Base-by-base conservation (phyloP, 768 basidiomycete species). In the Tulasnella sp. region DNA sequence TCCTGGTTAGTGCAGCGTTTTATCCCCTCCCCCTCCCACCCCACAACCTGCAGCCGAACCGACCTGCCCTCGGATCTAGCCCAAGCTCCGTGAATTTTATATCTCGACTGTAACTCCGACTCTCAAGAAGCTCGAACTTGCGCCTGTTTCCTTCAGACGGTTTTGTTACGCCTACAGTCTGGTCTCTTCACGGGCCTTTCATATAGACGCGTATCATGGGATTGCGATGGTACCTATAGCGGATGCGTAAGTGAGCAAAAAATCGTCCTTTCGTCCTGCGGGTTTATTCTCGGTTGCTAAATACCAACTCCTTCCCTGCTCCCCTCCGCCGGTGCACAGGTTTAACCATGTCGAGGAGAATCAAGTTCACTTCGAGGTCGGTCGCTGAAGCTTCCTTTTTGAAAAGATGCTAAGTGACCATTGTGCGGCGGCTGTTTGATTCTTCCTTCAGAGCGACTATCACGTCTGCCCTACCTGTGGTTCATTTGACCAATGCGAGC, bases 141-240 rank as follows among this genome's bases (percentile, higher is more conserved):
- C 71, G 36, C 24, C 38, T 71, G 8, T 36, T 42, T 46, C 62
- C 36, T 79, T 48, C 31, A 38, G 34, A 31, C 62, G 44, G 34
- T 48, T 92, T 83, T 84, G 87, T 75, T 86, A 88, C 75, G 90
- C 92, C 14, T 90, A 89, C 82, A 86, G 89, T 1, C 88, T 96
- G 44, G 93, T 97, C 75, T 93, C 92, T 3, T 93, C 94, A 5
- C 88, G 95, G 52, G 92, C 94, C 3, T 97, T 97, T 85, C 86
- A 94, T 80, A 90, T 95, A 80, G 95, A 97, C 84, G 88, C 89
- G 9, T 96, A 90, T 83, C 94, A 95, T 83, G 90, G 91, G 8
- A 86, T 96, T 24, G 89, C 92, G 1, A 92, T 97, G 89, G 93
- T 95, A 27, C 94, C 95, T 5, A 89, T 95, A 81, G 94, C 94